Percentiles rank a stretch among this genome's conserved stretches.
Conservation (phyloP, 805 yeast genomes). For the Saccharomycopsis fermentans region DNA sequence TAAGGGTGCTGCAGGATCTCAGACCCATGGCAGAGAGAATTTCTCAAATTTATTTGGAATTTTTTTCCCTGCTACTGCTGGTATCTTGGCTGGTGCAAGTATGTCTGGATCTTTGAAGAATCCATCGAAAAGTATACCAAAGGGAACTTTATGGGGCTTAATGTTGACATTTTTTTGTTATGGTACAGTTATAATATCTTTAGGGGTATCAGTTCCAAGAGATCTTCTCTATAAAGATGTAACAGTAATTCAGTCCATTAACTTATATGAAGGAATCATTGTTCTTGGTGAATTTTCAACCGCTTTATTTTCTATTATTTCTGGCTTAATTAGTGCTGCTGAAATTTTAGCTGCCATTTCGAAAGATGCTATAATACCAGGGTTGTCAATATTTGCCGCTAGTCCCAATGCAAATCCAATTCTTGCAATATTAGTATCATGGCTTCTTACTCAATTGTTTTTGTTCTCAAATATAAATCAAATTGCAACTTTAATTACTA, state of each 20-base stretch:
- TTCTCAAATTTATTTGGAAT: slow-evolving; percentile 86
- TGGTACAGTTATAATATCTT: slow-evolving; percentile 65
- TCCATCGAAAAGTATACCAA: slow-evolving; percentile 86
- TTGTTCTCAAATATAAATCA: slow-evolving; percentile 84
- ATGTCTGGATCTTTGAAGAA: slow-evolving; percentile 89
- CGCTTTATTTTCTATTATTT: slow-evolving; percentile 82
- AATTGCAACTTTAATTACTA: slow-evolving; percentile 89
- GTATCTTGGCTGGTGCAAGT: slow-evolving; percentile 96
- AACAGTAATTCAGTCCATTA: slow-evolving; percentile 77
- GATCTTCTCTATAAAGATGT: slow-evolving; percentile 66
- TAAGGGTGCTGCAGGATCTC: slow-evolving; percentile 87
- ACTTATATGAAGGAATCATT: slow-evolving; percentile 54
- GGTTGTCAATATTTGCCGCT: slow-evolving; percentile 44
- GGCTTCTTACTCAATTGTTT: slow-evolving; percentile 75
- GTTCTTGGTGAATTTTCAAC: slow-evolving; percentile 88
- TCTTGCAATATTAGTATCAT: slow-evolving; percentile 61
- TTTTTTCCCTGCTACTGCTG: slow-evolving; percentile 97
- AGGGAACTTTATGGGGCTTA: slow-evolving; percentile 86
- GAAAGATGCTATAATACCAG: slow-evolving; percentile 80
- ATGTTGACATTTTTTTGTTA: slow-evolving; percentile 69
- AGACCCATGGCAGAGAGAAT: slow-evolving; percentile 49
- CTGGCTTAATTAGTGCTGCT: slow-evolving; percentile 95
- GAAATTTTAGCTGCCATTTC: slow-evolving; percentile 86
- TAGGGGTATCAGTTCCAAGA: slow-evolving; percentile 77
- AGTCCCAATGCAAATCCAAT: slow-evolving; percentile 44